Evolutionary conservation across 139 green algal species (phyloP).

Genomic region (Dunaliella primolecta): DNA sequence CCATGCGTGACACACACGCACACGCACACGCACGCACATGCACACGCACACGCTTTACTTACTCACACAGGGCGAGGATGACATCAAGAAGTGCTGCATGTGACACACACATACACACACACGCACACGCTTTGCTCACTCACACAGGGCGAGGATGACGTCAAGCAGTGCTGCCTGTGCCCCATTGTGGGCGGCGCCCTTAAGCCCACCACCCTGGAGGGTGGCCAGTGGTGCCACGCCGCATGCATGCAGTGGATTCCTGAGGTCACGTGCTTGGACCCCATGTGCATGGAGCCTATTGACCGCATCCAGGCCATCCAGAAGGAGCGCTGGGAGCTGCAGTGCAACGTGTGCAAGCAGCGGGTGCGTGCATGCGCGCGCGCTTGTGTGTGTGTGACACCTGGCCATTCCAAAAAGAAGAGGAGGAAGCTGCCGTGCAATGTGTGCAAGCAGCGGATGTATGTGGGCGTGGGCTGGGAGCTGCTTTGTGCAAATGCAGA

Average conservation of each 20-base stretch:
- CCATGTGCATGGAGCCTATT: constrained; percentile 76
- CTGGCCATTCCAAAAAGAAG: constrained; percentile 73
- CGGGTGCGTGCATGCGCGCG: constrained; percentile 54
- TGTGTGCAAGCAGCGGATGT: constrained; percentile 77
- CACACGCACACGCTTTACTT: no score
- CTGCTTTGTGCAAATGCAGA: no score
- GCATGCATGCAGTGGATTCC: constrained; percentile 87
- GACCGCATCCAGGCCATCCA: constrained; percentile 74
- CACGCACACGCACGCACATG: no score
- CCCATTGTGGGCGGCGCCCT: constrained; percentile 84
- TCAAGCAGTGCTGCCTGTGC: constrained; percentile 86
- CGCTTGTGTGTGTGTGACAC: not conserved
- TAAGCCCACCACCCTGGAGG: constrained; percentile 73
- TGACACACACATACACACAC: no score
- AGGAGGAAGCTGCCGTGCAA: constrained; percentile 86
- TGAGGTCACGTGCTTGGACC: constrained; percentile 33
- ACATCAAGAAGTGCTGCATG: no score
- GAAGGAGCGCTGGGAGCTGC: constrained; percentile 85
- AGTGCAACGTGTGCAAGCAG: constrained; percentile 82
- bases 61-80: not conserved
- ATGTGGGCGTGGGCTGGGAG: no score
- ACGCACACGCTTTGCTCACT: no score
- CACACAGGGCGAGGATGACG: not conserved
- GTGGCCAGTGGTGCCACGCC: constrained; percentile 78
- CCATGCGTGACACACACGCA: no score